Evolutionary conservation across 2,329 filamentous ascomycete genomes (phyloP).

Genomic region (Aspergillus aculeatinus): DNA sequence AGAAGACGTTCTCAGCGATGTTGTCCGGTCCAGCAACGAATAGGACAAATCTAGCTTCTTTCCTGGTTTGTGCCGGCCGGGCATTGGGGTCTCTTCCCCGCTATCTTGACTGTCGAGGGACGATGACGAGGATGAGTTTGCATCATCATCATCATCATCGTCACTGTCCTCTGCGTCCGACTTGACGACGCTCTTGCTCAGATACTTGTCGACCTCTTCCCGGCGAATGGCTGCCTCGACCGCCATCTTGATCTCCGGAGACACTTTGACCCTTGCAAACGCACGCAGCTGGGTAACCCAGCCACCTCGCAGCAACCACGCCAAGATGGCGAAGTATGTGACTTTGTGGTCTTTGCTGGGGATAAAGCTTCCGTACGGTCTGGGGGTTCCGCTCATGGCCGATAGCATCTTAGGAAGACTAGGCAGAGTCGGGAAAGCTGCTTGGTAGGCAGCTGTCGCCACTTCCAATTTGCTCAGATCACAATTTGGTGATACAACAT

Average conservation of each 20-base stretch:
- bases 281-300: constrained; percentile 94
- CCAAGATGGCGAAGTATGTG: constrained; percentile 85
- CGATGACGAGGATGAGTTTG: constrained; percentile 40
- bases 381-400: constrained; percentile 73
- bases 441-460: constrained; percentile 70
- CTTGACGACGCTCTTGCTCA: constrained; percentile 29
- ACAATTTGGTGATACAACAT: constrained; percentile 88
- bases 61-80: constrained; percentile 27
- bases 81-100: constrained; percentile 39
- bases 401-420: constrained; percentile 84
- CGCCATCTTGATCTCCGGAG: constrained; percentile 76
- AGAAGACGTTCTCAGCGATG: constrained; percentile 52
- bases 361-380: constrained; percentile 78
- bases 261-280: constrained; percentile 84
- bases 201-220: constrained; percentile 55
- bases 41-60: constrained; percentile 30
- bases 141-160: constrained; percentile 29
- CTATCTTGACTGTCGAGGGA: constrained; percentile 40
- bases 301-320: constrained; percentile 87
- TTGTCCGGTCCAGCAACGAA: constrained; percentile 35
- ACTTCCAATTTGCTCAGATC: constrained; percentile 69
- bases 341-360: constrained; percentile 84
- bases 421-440: constrained; percentile 78
- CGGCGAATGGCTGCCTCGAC: constrained; percentile 71
- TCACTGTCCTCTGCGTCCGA: constrained; percentile 21